Percentiles rank a stretch among this genome's conserved stretches.
These are phyloP conservation scores for Penicillium lividum DNA, from an alignment of 495 filamentous ascomycete genomes.

Conservation along the genomic window DNA sequence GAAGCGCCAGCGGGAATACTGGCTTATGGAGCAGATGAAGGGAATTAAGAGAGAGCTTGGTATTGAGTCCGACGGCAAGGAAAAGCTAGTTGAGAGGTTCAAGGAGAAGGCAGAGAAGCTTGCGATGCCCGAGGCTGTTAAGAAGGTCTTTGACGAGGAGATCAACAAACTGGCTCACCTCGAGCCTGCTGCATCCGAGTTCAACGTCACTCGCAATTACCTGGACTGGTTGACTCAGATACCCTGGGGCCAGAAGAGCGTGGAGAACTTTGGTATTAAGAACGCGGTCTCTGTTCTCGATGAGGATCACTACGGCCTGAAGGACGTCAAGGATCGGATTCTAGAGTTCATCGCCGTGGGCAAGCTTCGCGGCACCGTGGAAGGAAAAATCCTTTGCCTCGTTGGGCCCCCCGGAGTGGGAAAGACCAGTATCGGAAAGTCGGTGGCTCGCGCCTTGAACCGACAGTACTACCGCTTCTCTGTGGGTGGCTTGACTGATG, in stretches of 20 bases:
- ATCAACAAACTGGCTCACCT: slow-evolving; percentile 94
- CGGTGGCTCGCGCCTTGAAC: slow-evolving; percentile 91
- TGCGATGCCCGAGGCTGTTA: slow-evolving; percentile 94
- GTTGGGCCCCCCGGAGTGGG: slow-evolving; percentile 96
- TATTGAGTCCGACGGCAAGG: slow-evolving; percentile 95
- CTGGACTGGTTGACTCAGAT: slow-evolving; percentile 98
- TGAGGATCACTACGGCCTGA: slow-evolving; percentile 95
- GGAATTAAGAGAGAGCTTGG: slow-evolving; percentile 95
- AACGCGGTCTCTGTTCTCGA: slow-evolving; percentile 90
- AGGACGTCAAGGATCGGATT: slow-evolving; percentile 99
- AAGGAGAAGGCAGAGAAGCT: slow-evolving; percentile 92
- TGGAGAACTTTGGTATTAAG: slow-evolving; percentile 93
- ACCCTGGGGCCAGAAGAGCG: slow-evolving; percentile 93
- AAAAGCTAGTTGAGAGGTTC: slow-evolving; percentile 96
- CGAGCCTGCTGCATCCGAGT: slow-evolving; percentile 93
- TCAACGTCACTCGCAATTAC: slow-evolving; percentile 99
- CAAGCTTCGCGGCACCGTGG: slow-evolving; percentile 93
- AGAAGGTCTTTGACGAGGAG: slow-evolving; percentile 97
- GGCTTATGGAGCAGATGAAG: slow-evolving; percentile 99
- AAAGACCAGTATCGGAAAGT: slow-evolving; percentile 98
- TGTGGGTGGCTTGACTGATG: slow-evolving; percentile 94
- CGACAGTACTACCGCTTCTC: slow-evolving; percentile 97
- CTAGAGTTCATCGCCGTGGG: slow-evolving; percentile 98
- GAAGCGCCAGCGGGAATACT: slow-evolving; percentile 97
- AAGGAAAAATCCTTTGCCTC: slow-evolving; percentile 98